Evolutionary conservation across 345 rosid species (phyloP), one percentile per base, ranked within the genome.

Genomic region (Populus deltoides): DNA sequence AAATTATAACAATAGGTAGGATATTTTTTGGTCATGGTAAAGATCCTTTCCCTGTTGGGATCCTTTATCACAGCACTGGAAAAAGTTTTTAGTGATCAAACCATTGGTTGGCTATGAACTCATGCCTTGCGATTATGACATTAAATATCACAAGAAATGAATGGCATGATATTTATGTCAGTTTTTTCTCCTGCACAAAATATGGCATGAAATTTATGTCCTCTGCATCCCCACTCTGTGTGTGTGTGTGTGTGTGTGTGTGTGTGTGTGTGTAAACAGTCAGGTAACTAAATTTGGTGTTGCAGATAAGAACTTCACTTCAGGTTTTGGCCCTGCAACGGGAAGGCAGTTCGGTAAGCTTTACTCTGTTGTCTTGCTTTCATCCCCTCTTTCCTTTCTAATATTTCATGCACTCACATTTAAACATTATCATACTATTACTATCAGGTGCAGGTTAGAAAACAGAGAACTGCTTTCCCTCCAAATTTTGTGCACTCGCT

Each of bases 401-500:
- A 17, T 53, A 29, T 68, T 75, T 67, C 53, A 8, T 73, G 22
- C n/a, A 41, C 51, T 67, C 36, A 17, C 12, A 5, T 49, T 61
- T 47, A 68, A 55, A 47, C 22, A 41, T 5, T 36, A 65, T 33
- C 77, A 10, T 31, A 27, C 12, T 59, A 69, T 72, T 38, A 62
- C 73, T 71, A 9, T 49, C 90, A 96, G 99, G 94, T 93, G 77
- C 86, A 88, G 68, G 91, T 82, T 66, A 89, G 96, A 83, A 91
- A 88, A 85, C 99, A 96, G 87, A 91, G 94, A 85, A 91, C 99
- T 71, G 99, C 99, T 24, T 96, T 96, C 72, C 98, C 99, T 78
- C 99, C 99, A 2, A 96, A 96, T 79, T 96, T 90, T 81, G 97
- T 96, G 70, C 99, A 96, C 88, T 96, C 99, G 1, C 90, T 96